Evolutionary conservation across 2,329 filamentous ascomycete species (phyloP).

Genomic region (Nectriaceae sp.): DNA sequence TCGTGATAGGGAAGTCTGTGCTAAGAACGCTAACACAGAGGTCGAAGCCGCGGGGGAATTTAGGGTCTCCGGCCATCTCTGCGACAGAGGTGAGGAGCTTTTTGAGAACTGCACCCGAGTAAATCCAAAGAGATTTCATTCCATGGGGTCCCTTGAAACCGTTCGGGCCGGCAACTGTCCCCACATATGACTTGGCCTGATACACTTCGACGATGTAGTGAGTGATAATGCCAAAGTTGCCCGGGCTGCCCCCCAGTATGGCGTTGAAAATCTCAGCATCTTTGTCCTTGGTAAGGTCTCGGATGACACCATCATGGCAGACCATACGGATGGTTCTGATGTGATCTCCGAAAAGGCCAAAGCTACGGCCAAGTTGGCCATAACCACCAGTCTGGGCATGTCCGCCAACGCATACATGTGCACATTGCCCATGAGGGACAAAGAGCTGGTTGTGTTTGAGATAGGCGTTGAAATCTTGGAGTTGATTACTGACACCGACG

Average conservation of each 20-base stretch:
- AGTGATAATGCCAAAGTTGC: slow-evolving; percentile 57
- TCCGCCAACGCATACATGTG: slow-evolving; percentile 46
- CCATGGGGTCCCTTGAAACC: slow-evolving; percentile 18
- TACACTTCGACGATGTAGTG: slow-evolving; percentile 52
- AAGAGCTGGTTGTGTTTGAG: slow-evolving; percentile 43
- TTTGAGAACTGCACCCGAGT: slow-evolving; percentile 39
- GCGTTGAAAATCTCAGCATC: slow-evolving; percentile 62
- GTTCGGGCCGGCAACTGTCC: slow-evolving; percentile 20
- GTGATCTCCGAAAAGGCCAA: slow-evolving; percentile 57
- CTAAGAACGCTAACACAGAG: slow-evolving; percentile 49
- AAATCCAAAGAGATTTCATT: slow-evolving; percentile 44
- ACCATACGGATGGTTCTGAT: slow-evolving; percentile 50
- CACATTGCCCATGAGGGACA: slow-evolving; percentile 48
- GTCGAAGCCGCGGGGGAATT: slow-evolving; percentile 48
- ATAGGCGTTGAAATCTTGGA: slow-evolving; percentile 46
- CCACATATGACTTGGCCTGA: slow-evolving; percentile 36
- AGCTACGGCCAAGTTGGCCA: slow-evolving; percentile 48
- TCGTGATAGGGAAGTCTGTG: slow-evolving; percentile 37
- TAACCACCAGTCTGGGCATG: slow-evolving; percentile 52
- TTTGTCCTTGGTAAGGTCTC: slow-evolving; percentile 47
- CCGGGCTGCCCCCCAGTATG: slow-evolving; percentile 57
- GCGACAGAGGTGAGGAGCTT: slow-evolving; percentile 41
- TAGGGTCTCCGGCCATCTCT: slow-evolving; percentile 45
- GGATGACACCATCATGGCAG: slow-evolving; percentile 45
- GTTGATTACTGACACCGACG: slow-evolving; percentile 42